Conservation (phyloP, 2,329 filamentous ascomycete species). For the Albifimbria verrucaria region DNA sequence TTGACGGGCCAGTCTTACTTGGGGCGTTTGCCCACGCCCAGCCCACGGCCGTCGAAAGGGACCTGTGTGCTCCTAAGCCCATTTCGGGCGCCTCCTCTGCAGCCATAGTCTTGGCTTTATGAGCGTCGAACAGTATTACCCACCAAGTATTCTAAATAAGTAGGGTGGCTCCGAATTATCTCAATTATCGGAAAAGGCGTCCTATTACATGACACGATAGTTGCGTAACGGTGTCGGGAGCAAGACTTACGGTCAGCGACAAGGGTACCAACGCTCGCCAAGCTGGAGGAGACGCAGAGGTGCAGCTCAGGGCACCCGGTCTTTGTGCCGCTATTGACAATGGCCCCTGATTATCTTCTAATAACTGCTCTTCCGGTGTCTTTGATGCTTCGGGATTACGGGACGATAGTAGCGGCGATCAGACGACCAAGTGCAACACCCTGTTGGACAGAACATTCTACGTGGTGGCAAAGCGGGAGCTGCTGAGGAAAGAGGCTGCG, state of each 20-base stretch:
- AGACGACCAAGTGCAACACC: not conserved
- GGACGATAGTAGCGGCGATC: not conserved
- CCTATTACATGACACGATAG: not conserved
- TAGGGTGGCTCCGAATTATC: too few species aligned
- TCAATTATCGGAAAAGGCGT: too few species aligned
- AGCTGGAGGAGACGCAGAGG: not conserved
- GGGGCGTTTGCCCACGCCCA: not conserved
- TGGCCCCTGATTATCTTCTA: too few species aligned
- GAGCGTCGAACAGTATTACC: too few species aligned
- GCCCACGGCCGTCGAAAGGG: not conserved
- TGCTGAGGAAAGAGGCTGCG: too few species aligned
- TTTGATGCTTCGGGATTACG: not conserved
- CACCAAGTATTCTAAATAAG: too few species aligned
- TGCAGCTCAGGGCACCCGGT: too few species aligned
- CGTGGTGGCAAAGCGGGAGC: too few species aligned
- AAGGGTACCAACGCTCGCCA: not conserved
- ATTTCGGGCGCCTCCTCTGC: not conserved
- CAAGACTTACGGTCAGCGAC: not conserved
- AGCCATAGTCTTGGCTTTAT: not conserved
- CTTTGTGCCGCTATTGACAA: too few species aligned
- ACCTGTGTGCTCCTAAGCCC: not conserved
- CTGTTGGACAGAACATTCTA: too few species aligned
- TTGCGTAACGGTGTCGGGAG: not conserved
- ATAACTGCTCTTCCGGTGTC: not conserved
- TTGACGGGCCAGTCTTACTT: not conserved